phyloP scores from a whole-genome alignment of 1,284 basidiomycete species.

The Rhodotorula glutinis region DNA sequence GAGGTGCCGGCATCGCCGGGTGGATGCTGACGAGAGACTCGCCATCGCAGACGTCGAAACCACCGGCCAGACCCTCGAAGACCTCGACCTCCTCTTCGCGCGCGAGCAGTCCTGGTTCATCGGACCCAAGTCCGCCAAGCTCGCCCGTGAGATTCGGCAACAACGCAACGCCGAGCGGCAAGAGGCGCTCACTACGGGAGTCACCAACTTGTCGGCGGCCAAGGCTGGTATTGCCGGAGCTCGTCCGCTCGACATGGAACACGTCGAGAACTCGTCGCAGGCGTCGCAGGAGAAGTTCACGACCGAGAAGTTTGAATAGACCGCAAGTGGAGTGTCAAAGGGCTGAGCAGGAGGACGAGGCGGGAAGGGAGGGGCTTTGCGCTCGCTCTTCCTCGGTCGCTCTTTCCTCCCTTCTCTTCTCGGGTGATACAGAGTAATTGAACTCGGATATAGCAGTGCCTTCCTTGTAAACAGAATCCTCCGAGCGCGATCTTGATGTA shows the following conservation, averaged over 20 bases:
- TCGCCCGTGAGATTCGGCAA: background rate
- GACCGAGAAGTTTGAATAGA: background rate
- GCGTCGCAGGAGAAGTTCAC: background rate
- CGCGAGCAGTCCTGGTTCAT: conserved; percentile 19
- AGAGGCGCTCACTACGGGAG: conserved; percentile 14
- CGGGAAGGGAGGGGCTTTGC: too few species aligned
- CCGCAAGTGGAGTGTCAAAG: too few species aligned
- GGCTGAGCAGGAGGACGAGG: too few species aligned
- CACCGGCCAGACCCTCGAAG: background rate
- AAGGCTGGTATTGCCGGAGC: background rate
- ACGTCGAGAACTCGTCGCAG: conserved; percentile 3
- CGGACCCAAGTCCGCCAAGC: conserved; percentile 3
- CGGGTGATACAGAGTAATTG: too few species aligned
- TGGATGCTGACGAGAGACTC: conserved; percentile 49
- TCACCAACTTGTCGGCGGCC: background rate
- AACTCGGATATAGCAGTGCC: too few species aligned
- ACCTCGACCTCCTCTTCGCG: background rate
- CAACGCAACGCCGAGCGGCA: conserved; percentile 24
- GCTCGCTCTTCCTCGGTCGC: too few species aligned
- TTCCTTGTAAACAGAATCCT: too few species aligned
- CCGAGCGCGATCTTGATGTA: too few species aligned
- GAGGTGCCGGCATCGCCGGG: background rate
- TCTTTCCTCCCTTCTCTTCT: too few species aligned
- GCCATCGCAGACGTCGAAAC: background rate
- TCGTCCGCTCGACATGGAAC: conserved; percentile 3